Base-by-base conservation (phyloP, 106 monocot genomes). In the Allium fistulosum region DNA sequence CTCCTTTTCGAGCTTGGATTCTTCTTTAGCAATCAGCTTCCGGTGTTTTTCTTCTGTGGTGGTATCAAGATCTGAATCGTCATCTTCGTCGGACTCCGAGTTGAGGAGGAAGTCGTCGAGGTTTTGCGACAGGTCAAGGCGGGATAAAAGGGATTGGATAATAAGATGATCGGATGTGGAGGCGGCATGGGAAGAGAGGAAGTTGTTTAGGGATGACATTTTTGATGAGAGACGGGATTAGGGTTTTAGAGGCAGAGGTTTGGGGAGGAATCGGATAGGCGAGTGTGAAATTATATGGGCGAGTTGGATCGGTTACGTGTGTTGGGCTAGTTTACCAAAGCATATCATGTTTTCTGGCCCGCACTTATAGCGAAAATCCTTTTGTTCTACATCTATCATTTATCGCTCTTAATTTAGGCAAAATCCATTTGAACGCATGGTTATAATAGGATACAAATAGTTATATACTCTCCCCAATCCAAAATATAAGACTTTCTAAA, bases 1-100 rank as follows among this genome's bases (percentile, higher is more conserved):
- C 81, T 99, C 92, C 75, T 71, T 87, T 85, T 99, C 97, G 4
- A 99, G 79, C 75, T 78, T 85, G 13, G 87, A 79, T 73, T 90
- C 97, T 81, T 99, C 97, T 75, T 68, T 93, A 52, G 80, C 82
- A 45, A 90, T 69, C 57, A 57, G 62, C 18, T 52, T 69, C 50
- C 63, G 79, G 67, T 48, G 74, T n/a, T 70, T 71, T 59, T 62
- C 71, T 17, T 53, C 84, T 56, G 16, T 22, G 18, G 63, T 55
- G 18, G 58, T 16, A 3, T 66, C 63, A 4, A 65, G 81, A n/a
- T 48, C 14, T 11, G 73, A 79, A 10, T 26, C 46, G 15, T 62
- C 70, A 18, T 48, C 46, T 57, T 11, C 46, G 10, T 88, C 91
- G 58, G 76, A 76, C 59, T 70, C 78, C 52, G 27, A 17, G 57